Evolutionary conservation across 257 asterid species (phyloP), one percentile per base, ranked within the genome.

Genomic region (Solanum bulbocastanum): DNA sequence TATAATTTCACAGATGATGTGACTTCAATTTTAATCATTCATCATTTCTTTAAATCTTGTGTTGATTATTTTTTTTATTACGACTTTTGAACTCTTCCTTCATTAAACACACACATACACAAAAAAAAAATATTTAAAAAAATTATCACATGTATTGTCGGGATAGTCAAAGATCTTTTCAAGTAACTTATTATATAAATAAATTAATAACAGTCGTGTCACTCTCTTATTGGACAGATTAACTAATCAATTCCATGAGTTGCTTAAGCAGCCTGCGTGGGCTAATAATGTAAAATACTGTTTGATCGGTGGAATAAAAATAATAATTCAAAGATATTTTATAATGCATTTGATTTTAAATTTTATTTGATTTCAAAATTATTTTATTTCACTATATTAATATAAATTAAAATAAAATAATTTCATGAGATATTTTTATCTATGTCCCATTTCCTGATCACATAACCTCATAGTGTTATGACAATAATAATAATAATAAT

Each of bases 121-220:
- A 52, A 62, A 49, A 8, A 5, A 10, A 73, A 11, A 27, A 0
- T 5, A 37, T 1, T 30, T 30, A 39, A 16, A 25, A 1, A 35
- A 20, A 11, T 88, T 84, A 87, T 92, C 92, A 92, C 92, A 90
- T 92, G 93, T 81, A 87, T 32, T 92, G 89, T 72, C 37, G 30
- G 58, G 71, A 11, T 81, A 33, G 90, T 90, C 92, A 87, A 87
- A 69, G 27, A 84, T 49, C 66, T 87, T 68, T 32, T 14, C 35
- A 22, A 18, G 1, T 42, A 85, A 30, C 3, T 42, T 46, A 79
- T 15, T 20, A 58, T 10, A 8, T 15, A 12, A 44, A 20, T 4
- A 12, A 46, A 4, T 7, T 4, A 25, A 44, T 14, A 12, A 79
- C 18, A 44, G 23, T 91, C 92, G 90, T 94, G 85, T 83, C 90